Evolutionary conservation across 306 rosid genomes (phyloP), one percentile per base, ranked within the genome.

Genomic region (Malus sieversii): DNA sequence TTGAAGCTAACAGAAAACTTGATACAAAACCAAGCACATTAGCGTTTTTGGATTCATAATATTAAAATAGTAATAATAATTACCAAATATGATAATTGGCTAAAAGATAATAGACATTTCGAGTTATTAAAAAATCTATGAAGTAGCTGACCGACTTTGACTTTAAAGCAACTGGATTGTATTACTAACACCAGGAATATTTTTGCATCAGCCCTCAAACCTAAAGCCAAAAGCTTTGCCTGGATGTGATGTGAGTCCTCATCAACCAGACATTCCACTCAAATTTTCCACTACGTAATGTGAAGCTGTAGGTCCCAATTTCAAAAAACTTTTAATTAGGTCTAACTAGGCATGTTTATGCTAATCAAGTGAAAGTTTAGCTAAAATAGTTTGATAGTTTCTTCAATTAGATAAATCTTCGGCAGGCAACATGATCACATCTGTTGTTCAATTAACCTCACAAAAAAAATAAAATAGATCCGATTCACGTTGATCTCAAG

Each of bases 21-120:
- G 2, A 7, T 1, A 0, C 2, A 38, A 38, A 38, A 38, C 10
- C 1, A 6, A 38, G 0, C 1, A 0, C 0, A 38, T 0, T 38
- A 38, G 10, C 2, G 0, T 7, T 38, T 8, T 38, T 38, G 0
- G 9, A 38, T 38, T 38, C 2, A 6, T 38, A 7, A 38, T 38
- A 38, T 38, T 38, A 38, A 38, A 7, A 35, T 35, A 35, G 2
- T 38, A 10, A 44, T 44, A 51, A 51, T 15, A 42, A 42, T 42
- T 9, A 18, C 55, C 6, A 57, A 60, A 32, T 16, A 40, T 23
- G 44, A 25, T 66, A 35, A 35, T 15, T 15, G 53, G 66, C 66
- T 38, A 22, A 25, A 22, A 33, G 20, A 38, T 23, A 38, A 59
- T 16, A 40, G 40, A 40, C 40, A 40, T 61, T 23, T 10, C 8